Base-by-base conservation (phyloP, 2,329 filamentous ascomycete genomes). In the Zymoseptoria crescenta region DNA sequence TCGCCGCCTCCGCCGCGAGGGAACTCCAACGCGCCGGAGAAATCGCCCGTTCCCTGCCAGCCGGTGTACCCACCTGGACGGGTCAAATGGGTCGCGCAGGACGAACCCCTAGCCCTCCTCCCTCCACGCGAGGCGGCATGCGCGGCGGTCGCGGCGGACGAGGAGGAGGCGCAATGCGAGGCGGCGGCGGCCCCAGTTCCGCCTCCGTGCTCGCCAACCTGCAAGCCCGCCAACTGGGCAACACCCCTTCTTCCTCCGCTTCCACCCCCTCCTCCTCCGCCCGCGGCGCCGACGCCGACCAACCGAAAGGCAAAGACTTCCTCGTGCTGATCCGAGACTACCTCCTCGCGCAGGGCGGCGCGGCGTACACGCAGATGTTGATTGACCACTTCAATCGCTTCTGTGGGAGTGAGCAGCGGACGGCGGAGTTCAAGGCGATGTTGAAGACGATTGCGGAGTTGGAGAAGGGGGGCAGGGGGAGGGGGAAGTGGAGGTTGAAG, bases 11-110 rank as follows among this genome's bases (percentile, higher is more conserved):
- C 68, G 92, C 93, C 1, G 90, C 90, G 0, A 83, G 82, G 21
- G 87, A 90, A 64, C 83, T 97, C 1, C 84, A 86, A 29, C 84
- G 84, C 60, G 86, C 91, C 8, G 86, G 84, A 49, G 84, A 92
- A 69, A 81, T 87, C 29, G 91, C 92, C 2, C 81, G 85, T 9
- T 81, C 79, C 8, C 79, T 93, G 1, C 89, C 89, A 0, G 86
- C 91, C 30, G 93, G 93, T 7, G 91, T 89, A 0, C 89, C 94
- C 8, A 96, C 93, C 0, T 97, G 93, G 93, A 97, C 93, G 0
- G 93, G 94, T 1, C 84, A 88, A 66, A 85, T 88, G 52, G 93
- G 93, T 8, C 82, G 87, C 54, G 86, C 85, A 4, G 93, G 92
- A 1, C 81, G 88, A 41, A 88, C 88, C 1, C 81, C 84, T 27